Evolutionary conservation across 495 filamentous ascomycete species (phyloP).

Genomic region (Lepidopterella palustris): DNA sequence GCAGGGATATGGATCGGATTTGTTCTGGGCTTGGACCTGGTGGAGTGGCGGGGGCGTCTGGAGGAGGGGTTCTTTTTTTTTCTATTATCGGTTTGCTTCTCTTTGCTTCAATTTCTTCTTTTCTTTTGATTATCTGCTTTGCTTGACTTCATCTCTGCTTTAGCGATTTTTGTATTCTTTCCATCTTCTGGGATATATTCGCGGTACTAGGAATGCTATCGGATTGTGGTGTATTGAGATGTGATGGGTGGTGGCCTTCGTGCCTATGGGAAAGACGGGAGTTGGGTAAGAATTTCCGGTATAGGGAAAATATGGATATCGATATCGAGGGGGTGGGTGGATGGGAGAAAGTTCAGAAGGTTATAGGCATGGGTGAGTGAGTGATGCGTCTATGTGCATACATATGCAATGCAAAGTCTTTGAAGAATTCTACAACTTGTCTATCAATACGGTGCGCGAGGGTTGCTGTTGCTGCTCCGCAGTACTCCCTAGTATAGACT

Average conservation of each 20-base stretch:
- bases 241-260: not conserved
- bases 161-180: not conserved
- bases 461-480: too few relatives aligned
- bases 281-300: not conserved
- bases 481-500: too few relatives aligned
- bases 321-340: not conserved
- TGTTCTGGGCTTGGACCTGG: not conserved
- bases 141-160: not conserved
- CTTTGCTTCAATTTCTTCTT: not conserved
- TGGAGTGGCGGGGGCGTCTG: not conserved
- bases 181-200: not conserved
- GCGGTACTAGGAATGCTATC: not conserved
- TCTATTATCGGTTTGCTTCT: not conserved
- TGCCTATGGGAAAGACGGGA: not conserved
- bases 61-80: not conserved
- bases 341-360: not conserved
- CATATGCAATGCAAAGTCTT: not conserved
- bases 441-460: too few relatives aligned
- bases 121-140: not conserved
- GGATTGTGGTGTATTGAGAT: not conserved
- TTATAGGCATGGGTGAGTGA: not conserved
- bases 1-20: not conserved
- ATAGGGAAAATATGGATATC: not conserved
- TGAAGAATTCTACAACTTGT: not conserved
- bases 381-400: too few relatives aligned